These are phyloP conservation scores for Zostera marina DNA, from an alignment of 116 monocot species.

Conservation along the genomic window DNA sequence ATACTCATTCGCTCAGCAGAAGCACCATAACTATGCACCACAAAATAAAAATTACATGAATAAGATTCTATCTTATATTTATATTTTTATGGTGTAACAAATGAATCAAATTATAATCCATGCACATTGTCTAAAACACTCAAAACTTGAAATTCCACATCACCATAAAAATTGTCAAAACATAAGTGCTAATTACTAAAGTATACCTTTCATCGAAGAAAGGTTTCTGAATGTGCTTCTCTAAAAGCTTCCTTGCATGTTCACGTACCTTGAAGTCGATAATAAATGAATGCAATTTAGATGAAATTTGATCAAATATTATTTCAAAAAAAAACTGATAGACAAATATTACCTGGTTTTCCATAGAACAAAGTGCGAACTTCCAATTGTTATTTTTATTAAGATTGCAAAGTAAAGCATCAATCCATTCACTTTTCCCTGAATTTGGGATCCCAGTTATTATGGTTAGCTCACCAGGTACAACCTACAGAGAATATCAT, in stretches of 20 bases:
- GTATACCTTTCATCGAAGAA: slow-evolving; percentile 70
- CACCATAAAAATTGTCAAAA: no score
- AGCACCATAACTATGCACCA: slow-evolving; percentile 38
- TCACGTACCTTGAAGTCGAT: slow-evolving; percentile 47
- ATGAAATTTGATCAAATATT: slow-evolving; percentile 4
- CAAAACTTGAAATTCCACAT: neutral
- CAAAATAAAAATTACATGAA: neutral
- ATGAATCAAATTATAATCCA: neutral
- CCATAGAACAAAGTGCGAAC: slow-evolving; percentile 97
- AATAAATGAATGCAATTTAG: slow-evolving; percentile 5
- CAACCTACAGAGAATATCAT: slow-evolving; percentile 30
- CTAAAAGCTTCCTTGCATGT: slow-evolving; percentile 93
- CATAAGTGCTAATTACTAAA: neutral
- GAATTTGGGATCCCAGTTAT: slow-evolving; percentile 92
- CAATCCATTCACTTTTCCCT: slow-evolving; percentile 99
- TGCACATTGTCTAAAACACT: no score
- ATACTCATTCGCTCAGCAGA: slow-evolving; percentile 41
- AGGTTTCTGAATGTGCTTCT: slow-evolving; percentile 71
- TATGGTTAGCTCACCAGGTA: slow-evolving; percentile 87
- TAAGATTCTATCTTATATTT: neutral
- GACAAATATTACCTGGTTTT: slow-evolving; percentile 55
- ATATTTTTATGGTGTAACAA: neutral
- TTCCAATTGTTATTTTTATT: slow-evolving; percentile 56
- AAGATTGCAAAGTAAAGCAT: slow-evolving; percentile 84
- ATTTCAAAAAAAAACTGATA: neutral